Evolutionary conservation across 495 filamentous ascomycete species (phyloP), one percentile per base, ranked within the genome.

Genomic region (Penicillium odoratum): DNA sequence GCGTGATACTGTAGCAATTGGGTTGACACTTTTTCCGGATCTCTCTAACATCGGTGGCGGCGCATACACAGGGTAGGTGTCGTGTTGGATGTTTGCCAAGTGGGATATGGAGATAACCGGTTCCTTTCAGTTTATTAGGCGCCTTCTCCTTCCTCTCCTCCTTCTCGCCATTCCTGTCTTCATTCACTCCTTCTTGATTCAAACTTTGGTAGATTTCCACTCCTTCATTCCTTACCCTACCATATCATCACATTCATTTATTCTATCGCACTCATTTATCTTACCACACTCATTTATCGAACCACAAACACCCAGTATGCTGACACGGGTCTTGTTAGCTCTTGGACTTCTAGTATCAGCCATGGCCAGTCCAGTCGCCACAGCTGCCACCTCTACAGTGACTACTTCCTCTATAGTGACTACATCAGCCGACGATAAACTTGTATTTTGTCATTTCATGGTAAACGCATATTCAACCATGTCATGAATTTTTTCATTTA

Each of bases 391-490:
- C 25, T 36, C 57, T 15, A 25, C 55, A 16, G 38, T 46, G 16
- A 50, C 49, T 44, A 28, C 48, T n/a, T n/a, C 42, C 25, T 36
- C 57, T 15, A 25, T 51, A 16, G 38, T 46, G 16, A 50, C 49
- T 44, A 28, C 48, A 9, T 42, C 44, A n/a, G 43, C 38, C 13
- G 53, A 54, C 15, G 66, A 76, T 11, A 68, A 57, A 31, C 67
- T 85, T 30, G 83, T 85, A 6, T 85, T 86, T 62, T 75, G 72
- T 56, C 83, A 85, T 64, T 86, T 85, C 65, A 84, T 85, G 79
- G 82, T 83, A 63, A 57, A 47, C 10, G 8, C 4, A 46, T 16
- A 5, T 7, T 49, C 30, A n/a, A 58, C 6, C 0, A 38, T 38
- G 21, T 9, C 11, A 38, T 25, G 6, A 25, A 26, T 7, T 7